Evolutionary conservation across 2,329 filamentous ascomycete species (phyloP), one percentile per base, ranked within the genome.

Genomic region (Colletotrichum truncatum): DNA sequence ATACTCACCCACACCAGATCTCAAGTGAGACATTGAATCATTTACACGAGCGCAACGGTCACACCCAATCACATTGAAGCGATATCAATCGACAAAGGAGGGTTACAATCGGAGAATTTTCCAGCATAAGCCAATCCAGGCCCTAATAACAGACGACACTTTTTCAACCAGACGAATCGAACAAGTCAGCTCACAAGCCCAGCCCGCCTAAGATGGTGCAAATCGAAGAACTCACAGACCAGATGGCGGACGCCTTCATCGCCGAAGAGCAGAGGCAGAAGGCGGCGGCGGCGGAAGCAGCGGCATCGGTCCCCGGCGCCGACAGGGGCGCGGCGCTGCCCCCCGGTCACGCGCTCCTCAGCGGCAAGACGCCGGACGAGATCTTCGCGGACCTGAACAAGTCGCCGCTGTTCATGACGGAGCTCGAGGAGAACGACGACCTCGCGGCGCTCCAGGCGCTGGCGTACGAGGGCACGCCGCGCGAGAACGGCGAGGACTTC

Each of bases 401-500:
- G 74, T 86, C 83, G 30, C 96, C 96, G 6, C 86, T 99, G 36
- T 99, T 99, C 84, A 99, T 99, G 96, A 98, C 94, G 28, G 90
- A 93, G 70, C 85, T 98, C 32, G 92, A 97, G 69, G 91, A 94
- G 69, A 97, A 97, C 74, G 84, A 91, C 67, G 89, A 92, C 70
- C 84, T 97, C 1, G 94, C 97, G 72, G 97, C 96, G 1, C 85
- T 99, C 66, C 91, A 93, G 75, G 95, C 96, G 0, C 83, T 99
- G 38, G 93, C 93, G 28, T 97, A 98, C 75, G 96, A 99, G 81
- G 97, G 96, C 18, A 94, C 94, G 8, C 89, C 93, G 51, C 85
- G 90, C 9, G 95, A 98, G 76, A 91, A 97, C 67, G 92, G 90
- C 18, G 81, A 86, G 45, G 93, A 93, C 69, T 98, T 98, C 82